Percentiles rank a stretch among this genome's conserved stretches.
Evolutionary conservation across 2,329 filamentous ascomycete species (phyloP).

Genomic region (Cucurbitaria berberidis): DNA sequence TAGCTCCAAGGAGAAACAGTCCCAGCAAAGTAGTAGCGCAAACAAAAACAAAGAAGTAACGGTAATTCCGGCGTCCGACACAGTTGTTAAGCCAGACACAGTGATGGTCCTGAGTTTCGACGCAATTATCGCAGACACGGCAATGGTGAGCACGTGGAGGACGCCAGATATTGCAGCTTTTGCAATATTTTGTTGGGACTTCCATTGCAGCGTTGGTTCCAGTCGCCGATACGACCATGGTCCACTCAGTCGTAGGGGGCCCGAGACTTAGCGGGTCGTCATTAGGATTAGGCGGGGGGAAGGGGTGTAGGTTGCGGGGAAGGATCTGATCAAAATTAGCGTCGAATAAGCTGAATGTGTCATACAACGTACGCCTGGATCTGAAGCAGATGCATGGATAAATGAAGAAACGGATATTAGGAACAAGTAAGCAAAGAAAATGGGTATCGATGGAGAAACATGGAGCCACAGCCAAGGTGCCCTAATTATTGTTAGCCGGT

Average conservation of each 20-base stretch:
- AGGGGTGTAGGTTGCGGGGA: constrained; percentile 87
- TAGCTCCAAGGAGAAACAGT: constrained; percentile 76
- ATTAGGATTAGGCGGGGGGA: constrained; percentile 75
- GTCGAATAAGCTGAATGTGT: not conserved
- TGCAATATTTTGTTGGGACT: constrained; percentile 97
- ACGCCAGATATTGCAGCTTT: constrained; percentile 96
- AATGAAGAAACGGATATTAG: constrained; percentile 93
- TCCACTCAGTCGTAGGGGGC: constrained; percentile 91
- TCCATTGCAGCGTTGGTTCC: constrained; percentile 87
- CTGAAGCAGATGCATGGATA: constrained; percentile 86
- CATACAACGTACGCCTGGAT: constrained; percentile 80
- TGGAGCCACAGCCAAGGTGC: constrained; percentile 86
- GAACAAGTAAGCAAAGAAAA: constrained; percentile 89
- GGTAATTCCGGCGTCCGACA: constrained; percentile 94
- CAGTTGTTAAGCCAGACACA: constrained; percentile 99
- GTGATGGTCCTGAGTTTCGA: constrained; percentile 97
- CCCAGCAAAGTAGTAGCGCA: constrained; percentile 77
- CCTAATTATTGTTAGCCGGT: constrained; percentile 44
- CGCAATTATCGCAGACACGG: constrained; percentile 93
- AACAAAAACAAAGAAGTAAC: constrained; percentile 95
- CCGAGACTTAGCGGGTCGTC: constrained; percentile 83
- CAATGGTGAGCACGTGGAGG: constrained; percentile 96
- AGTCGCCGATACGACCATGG: constrained; percentile 81
- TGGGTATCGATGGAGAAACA: constrained; percentile 85
- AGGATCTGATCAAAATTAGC: constrained; percentile 69